Conservation (phyloP, 768 basidiomycete species). For the Psilocybe subaeruginosa region DNA sequence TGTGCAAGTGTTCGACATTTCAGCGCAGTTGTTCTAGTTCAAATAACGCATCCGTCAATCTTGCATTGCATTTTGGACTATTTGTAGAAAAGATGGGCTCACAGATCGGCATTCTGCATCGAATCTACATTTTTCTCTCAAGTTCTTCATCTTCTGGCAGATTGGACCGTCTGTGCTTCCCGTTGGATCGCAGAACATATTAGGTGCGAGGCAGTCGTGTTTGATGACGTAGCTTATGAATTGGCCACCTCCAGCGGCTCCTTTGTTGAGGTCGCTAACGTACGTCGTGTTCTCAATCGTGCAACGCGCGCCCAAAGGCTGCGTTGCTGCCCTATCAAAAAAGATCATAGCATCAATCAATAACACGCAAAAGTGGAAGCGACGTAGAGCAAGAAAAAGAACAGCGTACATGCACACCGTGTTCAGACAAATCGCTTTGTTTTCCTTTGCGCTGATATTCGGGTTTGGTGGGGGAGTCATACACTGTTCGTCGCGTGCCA, state of each 20-base stretch:
- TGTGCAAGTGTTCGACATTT: constrained; percentile 8
- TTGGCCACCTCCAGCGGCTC: constrained; percentile 36
- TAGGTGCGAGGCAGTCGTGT: constrained; percentile 58
- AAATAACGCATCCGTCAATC: not conserved
- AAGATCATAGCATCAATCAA: not conserved
- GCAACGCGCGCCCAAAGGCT: constrained; percentile 53
- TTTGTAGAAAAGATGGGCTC: constrained; percentile 9
- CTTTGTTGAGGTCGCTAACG: constrained; percentile 45
- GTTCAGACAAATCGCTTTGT: constrained; percentile 62
- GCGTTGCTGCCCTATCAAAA: constrained; percentile 54
- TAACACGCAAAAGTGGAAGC: not conserved
- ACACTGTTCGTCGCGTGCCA: constrained; percentile 66
- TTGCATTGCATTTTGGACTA: not conserved
- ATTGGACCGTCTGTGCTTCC: constrained; percentile 24
- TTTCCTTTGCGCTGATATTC: constrained; percentile 45
- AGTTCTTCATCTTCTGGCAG: constrained; percentile 46
- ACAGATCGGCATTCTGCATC: constrained; percentile 60
- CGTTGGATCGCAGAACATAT: constrained; percentile 55
- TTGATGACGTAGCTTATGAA: constrained; percentile 55
- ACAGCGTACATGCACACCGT: constrained; percentile 56
- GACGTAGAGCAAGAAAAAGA: not conserved
- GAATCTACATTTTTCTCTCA: constrained; percentile 45
- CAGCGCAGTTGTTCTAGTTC: constrained; percentile 13
- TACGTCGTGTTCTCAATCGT: constrained; percentile 33
- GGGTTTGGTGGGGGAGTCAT: constrained; percentile 37